These are phyloP conservation scores for Salix brachista DNA, from an alignment of 345 rosid genomes.

Conservation along the genomic window DNA sequence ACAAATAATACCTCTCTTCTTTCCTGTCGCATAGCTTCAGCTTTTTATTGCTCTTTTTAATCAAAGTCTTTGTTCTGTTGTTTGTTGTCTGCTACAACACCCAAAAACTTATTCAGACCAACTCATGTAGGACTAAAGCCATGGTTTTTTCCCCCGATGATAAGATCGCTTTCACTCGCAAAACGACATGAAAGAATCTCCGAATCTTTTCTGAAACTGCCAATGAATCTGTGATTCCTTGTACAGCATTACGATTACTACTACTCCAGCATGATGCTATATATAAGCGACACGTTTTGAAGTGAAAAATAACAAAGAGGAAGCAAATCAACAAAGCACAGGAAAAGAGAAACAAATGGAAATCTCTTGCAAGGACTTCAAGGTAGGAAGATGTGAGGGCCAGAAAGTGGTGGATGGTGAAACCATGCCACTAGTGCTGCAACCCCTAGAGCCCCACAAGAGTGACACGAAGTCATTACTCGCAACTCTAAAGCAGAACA, in stretches of 20 bases:
- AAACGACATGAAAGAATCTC: background rate
- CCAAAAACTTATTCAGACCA: too few species aligned
- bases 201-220: background rate
- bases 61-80: too few species aligned
- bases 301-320: background rate
- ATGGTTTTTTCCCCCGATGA: background rate
- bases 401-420: constrained; percentile 66
- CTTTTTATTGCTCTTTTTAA: too few species aligned
- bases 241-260: background rate
- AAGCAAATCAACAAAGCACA: background rate
- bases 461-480: constrained; percentile 30
- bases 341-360: constrained; percentile 25
- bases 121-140: background rate
- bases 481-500: constrained; percentile 32
- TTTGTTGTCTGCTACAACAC: too few species aligned
- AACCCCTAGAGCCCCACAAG: constrained; percentile 32
- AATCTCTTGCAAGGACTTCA: constrained; percentile 40
- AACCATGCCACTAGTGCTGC: constrained; percentile 47
- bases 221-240: background rate
- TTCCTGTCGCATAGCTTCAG: too few species aligned
- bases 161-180: background rate
- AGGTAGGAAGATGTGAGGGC: constrained; percentile 53
- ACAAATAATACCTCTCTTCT: too few species aligned
- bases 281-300: background rate
- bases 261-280: constrained; percentile 8